Evolutionary conservation across 441 rosid species (phyloP), one percentile per base, ranked within the genome.

Genomic region (Corymbia calophylla): DNA sequence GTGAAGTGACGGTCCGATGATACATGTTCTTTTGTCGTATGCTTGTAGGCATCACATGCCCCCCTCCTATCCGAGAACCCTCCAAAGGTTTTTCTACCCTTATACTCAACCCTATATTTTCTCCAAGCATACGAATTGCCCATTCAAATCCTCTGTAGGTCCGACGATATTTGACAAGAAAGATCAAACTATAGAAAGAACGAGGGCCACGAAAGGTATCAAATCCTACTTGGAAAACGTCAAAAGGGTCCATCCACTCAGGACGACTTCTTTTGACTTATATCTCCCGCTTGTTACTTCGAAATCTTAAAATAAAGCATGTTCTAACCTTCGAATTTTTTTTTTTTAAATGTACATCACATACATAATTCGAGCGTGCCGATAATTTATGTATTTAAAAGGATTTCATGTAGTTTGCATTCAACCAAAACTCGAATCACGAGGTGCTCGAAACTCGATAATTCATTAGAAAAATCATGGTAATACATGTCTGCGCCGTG

Each of bases 271-370:
- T 39, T 77, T 77, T 77, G 84, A 77, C 29, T 47, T 39, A 16
- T 6, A 12, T 77, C 51, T 39, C n/a, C 6, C 9, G 4, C 51
- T 19, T 6, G 29, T 77, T 23, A 39, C 84, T 73, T 44, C 82
- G 1, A 39, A 39, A 21, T 73, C 82, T 73, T 23, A 39, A 73
- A 39, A 39, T 73, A 21, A 73, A 7, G 21, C 14, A 4, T 21
- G 5, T 1, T 21, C 51, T 7, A 39, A 39, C 51, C 2, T 23
- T 21, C 4, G 51, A 35, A 5, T 1, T 9, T 19, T 25, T 39
- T 35, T 35, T 39, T 39, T 17, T 35, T 1, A 4, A 44, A 23
- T 44, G n/a, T 4, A 0, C 7, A 7, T 12, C 1, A 6, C 19
- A 66, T 12, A 25, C 4, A 25, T 12, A n/a, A 21, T 73, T 39